These are phyloP conservation scores for barrel medic (Medicago truncatula) DNA, from an alignment of 306 rosid genomes.

Conservation along the genomic window DNA sequence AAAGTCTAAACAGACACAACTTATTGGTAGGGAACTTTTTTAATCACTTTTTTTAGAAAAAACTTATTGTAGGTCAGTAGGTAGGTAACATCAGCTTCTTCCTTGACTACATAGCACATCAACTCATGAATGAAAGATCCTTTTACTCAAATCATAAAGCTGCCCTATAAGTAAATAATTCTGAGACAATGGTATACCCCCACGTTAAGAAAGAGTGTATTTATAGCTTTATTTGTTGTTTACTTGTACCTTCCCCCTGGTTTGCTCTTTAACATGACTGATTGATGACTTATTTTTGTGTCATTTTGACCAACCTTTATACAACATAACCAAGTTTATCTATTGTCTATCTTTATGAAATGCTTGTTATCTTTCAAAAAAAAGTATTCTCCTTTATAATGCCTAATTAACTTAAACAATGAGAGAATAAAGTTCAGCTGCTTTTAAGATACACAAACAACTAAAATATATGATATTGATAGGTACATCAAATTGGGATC, in stretches of 20 bases:
- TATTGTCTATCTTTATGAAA: constrained; percentile 27
- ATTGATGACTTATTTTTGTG: constrained; percentile 36
- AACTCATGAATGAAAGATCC: constrained; percentile 37
- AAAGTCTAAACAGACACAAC: too few relatives aligned
- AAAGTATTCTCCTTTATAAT: neutral
- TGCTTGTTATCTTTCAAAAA: too few relatives aligned
- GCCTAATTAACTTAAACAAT: constrained; percentile 3
- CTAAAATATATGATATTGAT: neutral
- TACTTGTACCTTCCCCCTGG: constrained; percentile 8
- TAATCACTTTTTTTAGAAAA: constrained; percentile 39
- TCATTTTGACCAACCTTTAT: constrained; percentile 41
- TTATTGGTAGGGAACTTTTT: constrained; percentile 37
- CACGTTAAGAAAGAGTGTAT: constrained; percentile 35
- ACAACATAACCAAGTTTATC: constrained; percentile 26
- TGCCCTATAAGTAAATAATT: constrained; percentile 35
- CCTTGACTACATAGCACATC: constrained; percentile 46
- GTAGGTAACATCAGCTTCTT: constrained; percentile 38
- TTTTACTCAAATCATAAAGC: constrained; percentile 45
- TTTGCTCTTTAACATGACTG: constrained; percentile 35
- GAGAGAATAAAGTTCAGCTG: neutral
- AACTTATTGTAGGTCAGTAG: constrained; percentile 29
- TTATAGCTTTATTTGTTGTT: constrained; percentile 33
- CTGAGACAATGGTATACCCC: constrained; percentile 41
- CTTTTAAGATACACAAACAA: neutral
- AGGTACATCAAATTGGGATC: neutral